Evolutionary conservation across 1,284 basidiomycete genomes (phyloP).

Genomic region (Boletellus sp.): DNA sequence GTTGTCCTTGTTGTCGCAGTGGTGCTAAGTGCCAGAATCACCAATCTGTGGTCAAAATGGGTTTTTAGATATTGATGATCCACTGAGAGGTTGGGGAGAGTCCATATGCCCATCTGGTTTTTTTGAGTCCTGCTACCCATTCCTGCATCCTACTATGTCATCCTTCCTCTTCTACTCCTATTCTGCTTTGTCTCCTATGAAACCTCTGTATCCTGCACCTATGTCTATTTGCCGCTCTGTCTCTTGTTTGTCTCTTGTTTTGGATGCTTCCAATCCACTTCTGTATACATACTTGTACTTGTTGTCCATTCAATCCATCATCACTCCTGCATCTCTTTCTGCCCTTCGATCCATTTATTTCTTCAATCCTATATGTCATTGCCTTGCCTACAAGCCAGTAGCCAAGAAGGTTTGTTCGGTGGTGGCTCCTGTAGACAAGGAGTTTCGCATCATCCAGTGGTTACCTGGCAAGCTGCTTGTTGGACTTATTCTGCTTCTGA

Average conservation of each 20-base stretch:
- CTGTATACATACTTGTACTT: too few species aligned
- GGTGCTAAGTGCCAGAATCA: not conserved
- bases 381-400: not conserved
- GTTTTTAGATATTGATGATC: constrained; percentile 9
- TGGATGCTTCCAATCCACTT: too few species aligned
- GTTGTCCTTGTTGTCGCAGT: not conserved
- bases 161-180: not conserved
- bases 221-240: too few species aligned
- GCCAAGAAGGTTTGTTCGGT: not conserved
- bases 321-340: not conserved
- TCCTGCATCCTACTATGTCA: not conserved
- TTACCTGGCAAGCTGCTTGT: not conserved
- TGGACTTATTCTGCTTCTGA: not conserved
- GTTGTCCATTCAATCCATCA: not conserved
- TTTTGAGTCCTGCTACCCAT: too few species aligned
- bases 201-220: not conserved
- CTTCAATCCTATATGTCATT: not conserved
- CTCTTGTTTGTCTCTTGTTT: too few species aligned
- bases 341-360: not conserved
- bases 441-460: fast-evolving
- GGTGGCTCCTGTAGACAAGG: not conserved
- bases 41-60: not conserved
- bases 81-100: not conserved
- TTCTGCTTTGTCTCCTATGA: too few species aligned
- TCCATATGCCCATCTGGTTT: not conserved